A percentile compares a stretch with the other conserved stretches of the same genome.
Conservation (phyloP, 352 stramenopile genomes). For the Plasmopara muralis region DNA sequence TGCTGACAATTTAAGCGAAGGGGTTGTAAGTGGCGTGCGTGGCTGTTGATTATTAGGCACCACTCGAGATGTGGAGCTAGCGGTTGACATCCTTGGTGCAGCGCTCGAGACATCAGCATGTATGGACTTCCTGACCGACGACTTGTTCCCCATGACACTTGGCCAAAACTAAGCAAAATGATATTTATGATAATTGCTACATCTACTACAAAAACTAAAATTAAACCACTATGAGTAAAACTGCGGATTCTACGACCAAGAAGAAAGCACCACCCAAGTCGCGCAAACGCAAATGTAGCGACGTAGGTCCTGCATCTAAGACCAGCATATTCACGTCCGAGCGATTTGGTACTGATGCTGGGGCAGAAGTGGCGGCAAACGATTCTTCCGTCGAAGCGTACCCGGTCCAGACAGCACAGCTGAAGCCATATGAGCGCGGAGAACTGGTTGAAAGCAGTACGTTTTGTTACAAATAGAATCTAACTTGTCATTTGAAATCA, state of each 20-base stretch:
- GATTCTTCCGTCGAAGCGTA: constrained; percentile 9
- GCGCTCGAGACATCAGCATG: constrained; percentile 15
- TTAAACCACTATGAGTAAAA: constrained; percentile 30
- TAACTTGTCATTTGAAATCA: constrained; percentile 1
- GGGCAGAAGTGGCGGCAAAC: constrained; percentile 2
- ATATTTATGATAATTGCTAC: not conserved
- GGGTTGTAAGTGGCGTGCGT: constrained; percentile 6
- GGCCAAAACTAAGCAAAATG: not conserved
- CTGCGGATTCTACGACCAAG: constrained; percentile 29
- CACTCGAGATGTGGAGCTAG: constrained; percentile 1
- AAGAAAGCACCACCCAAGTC: constrained; percentile 68
- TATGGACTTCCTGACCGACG: constrained; percentile 44
- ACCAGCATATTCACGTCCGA: constrained; percentile 31
- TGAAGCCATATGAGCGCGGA: constrained; percentile 74
- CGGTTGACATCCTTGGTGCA: constrained; percentile 6
- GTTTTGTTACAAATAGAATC: constrained; percentile 16
- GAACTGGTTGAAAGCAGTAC: constrained; percentile 79
- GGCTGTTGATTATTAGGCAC: constrained; percentile 9
- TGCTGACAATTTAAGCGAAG: constrained; percentile 14
- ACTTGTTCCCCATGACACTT: constrained; percentile 49
- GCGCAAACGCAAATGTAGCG: constrained; percentile 70
- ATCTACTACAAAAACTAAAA: not conserved
- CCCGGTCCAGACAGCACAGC: constrained; percentile 12
- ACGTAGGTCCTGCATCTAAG: constrained; percentile 35
- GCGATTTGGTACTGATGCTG: constrained; percentile 10